A percentile compares a stretch with the other conserved stretches of the same genome.
phyloP scores from a whole-genome alignment of 495 filamentous ascomycete species.

The Penicillium antarcticum region DNA sequence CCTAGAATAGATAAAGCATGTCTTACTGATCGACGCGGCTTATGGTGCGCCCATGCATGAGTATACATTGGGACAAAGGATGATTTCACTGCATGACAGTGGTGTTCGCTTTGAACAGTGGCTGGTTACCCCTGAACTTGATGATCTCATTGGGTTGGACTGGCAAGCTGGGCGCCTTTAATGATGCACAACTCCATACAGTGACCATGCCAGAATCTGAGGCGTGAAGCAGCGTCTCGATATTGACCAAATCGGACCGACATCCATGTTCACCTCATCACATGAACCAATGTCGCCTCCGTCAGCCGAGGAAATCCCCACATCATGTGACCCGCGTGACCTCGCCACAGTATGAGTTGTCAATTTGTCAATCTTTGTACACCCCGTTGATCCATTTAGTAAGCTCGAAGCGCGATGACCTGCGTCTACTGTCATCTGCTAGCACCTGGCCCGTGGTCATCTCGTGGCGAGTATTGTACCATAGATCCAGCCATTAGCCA shows the following conservation, averaged over 20 bases:
- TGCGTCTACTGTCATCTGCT: slow-evolving; percentile 16
- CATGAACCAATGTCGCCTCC: not conserved
- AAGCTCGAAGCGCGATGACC: slow-evolving; percentile 6
- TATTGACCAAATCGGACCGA: too few relatives aligned
- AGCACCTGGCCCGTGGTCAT: slow-evolving; percentile 13
- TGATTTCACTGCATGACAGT: slow-evolving; percentile 1
- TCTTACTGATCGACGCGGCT: not conserved
- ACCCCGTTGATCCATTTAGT: not conserved
- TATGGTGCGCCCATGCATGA: not conserved
- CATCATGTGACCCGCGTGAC: slow-evolving; percentile 29
- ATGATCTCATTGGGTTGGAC: not conserved
- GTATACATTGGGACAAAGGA: not conserved
- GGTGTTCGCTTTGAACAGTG: not conserved
- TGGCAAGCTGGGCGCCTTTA: slow-evolving; percentile 4
- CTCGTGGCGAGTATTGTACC: not conserved
- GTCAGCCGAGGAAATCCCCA: slow-evolving; percentile 6
- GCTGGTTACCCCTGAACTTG: not conserved
- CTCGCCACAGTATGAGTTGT: slow-evolving; percentile 16
- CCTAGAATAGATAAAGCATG: not conserved
- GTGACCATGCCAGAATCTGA: too few relatives aligned
- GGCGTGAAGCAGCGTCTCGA: too few relatives aligned
- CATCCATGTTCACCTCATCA: not conserved
- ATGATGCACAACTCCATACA: not conserved
- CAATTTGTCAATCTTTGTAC: not conserved
- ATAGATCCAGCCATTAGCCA: not conserved